Evolutionary conservation across 345 rosid genomes (phyloP).

Genomic region (Eucalyptus shirleyi): DNA sequence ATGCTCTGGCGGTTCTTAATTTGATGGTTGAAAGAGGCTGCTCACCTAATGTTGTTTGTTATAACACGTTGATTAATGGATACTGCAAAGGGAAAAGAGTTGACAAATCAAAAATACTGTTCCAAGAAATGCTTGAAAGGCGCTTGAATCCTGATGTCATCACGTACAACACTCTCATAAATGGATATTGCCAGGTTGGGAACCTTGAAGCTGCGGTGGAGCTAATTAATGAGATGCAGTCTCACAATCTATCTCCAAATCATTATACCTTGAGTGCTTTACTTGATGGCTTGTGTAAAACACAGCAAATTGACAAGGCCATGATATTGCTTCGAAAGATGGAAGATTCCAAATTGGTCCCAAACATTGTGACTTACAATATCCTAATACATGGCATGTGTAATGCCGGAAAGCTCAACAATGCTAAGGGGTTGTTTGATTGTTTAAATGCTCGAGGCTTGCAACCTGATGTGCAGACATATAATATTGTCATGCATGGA

Average conservation of each 20-base stretch:
- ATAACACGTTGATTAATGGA: background rate
- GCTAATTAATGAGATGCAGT: background rate
- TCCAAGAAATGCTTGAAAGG: background rate
- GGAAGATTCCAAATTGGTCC: too few species aligned
- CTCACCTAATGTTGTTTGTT: background rate
- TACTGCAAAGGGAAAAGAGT: background rate
- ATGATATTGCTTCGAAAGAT: too few species aligned
- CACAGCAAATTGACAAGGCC: background rate
- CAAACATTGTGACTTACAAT: too few species aligned
- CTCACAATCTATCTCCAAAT: background rate
- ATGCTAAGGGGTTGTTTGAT: too few species aligned
- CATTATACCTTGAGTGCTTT: background rate
- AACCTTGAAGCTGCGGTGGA: background rate
- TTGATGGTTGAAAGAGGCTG: background rate
- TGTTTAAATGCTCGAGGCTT: too few species aligned
- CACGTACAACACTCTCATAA: background rate
- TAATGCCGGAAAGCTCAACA: too few species aligned
- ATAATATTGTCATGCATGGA: too few species aligned
- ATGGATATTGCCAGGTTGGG: background rate
- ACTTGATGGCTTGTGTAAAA: background rate
- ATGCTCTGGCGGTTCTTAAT: background rate
- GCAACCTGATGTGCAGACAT: background rate
- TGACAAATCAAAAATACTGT: background rate
- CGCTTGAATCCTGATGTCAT: background rate
- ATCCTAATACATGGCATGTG: too few species aligned